Conservation (phyloP, 2,329 filamentous ascomycete species). For the Sporothrix brunneoviolacea region DNA sequence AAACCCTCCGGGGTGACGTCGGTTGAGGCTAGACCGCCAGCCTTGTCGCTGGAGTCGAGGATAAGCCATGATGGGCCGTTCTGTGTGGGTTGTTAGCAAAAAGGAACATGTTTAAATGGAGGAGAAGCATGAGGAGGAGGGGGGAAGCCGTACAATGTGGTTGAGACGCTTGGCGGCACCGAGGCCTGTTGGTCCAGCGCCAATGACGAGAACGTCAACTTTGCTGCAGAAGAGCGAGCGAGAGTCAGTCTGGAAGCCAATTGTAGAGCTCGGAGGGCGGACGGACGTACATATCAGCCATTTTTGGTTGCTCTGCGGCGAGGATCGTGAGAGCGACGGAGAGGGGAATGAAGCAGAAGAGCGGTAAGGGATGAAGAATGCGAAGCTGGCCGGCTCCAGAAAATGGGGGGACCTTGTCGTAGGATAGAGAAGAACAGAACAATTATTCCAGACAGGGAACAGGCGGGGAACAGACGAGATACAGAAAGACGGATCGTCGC, state of each 20-base stretch:
- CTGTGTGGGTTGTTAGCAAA: slow-evolving; percentile 38
- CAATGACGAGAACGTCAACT: slow-evolving; percentile 96
- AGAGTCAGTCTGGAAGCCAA: background rate
- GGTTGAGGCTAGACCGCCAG: slow-evolving; percentile 91
- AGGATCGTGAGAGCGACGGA: background rate
- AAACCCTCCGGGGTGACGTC: slow-evolving; percentile 95
- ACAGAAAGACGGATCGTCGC: background rate
- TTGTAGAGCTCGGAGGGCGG: background rate
- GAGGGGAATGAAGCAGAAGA: slow-evolving; percentile 5
- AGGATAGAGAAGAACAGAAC: background rate
- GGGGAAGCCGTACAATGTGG: slow-evolving; percentile 67
- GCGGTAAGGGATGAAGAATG: slow-evolving; percentile 7
- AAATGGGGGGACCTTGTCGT: background rate
- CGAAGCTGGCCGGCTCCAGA: too few species aligned
- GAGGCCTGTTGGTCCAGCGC: slow-evolving; percentile 92
- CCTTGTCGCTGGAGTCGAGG: slow-evolving; percentile 82
- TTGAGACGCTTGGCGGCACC: slow-evolving; percentile 97
- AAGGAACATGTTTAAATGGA: background rate
- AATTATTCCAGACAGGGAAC: background rate
- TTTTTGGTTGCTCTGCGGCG: background rate
- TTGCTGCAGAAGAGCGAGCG: slow-evolving; percentile 48
- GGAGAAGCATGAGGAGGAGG: background rate
- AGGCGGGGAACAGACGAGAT: background rate
- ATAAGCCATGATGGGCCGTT: slow-evolving; percentile 93
- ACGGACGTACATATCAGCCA: slow-evolving; percentile 12